Base-by-base conservation (phyloP, 2,329 filamentous ascomycete genomes). In the Phaeoacremonium minimum region DNA sequence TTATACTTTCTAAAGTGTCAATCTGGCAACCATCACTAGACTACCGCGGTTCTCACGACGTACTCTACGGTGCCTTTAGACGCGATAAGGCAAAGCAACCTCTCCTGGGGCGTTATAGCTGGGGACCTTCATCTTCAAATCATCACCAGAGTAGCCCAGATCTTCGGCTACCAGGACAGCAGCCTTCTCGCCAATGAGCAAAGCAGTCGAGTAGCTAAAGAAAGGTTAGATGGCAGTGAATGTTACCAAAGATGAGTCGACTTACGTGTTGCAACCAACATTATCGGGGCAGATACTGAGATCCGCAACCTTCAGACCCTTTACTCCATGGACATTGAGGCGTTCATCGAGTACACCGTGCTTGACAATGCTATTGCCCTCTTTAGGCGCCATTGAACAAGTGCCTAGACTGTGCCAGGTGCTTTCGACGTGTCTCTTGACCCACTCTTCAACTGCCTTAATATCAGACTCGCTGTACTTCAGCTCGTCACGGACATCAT, bases 351-450 rank as follows among this genome's bases (percentile, higher is more conserved):
- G 63, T 1, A 89, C 85, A 41, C 85, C 85, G 51, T 88, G 83
- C 65, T 85, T 86, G 57, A 89, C 84, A 51, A 90, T 86, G 50
- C 75, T 81, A 66, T 88, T 90, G 41, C 86, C 85, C 51, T 87
- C 75, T 42, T 64, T 73, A 5, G 85, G 85, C 0, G 83, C 84
- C 83, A 89, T 89, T 35, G 80, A 85, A 64, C 83, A 87, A 2
- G 84, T 88, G 61, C 71, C 71, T 12, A 75, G 58, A 33, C 63
- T 63, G 65, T 87, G 83, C 83, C 83, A 86, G 26, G 84, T 88
- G 33, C 80, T 87, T 63, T 88, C 84, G 33, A 85, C 80, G 53
- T 87, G 84, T 43, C 80, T 72, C 67, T 82, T 78, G 26, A 83
- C 77, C 73, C 73, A 77, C 33, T 44, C 42, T 36, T 44, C 79